phyloP scores from a whole-genome alignment of 768 basidiomycete species.

The Leccinum subtestaceum region DNA sequence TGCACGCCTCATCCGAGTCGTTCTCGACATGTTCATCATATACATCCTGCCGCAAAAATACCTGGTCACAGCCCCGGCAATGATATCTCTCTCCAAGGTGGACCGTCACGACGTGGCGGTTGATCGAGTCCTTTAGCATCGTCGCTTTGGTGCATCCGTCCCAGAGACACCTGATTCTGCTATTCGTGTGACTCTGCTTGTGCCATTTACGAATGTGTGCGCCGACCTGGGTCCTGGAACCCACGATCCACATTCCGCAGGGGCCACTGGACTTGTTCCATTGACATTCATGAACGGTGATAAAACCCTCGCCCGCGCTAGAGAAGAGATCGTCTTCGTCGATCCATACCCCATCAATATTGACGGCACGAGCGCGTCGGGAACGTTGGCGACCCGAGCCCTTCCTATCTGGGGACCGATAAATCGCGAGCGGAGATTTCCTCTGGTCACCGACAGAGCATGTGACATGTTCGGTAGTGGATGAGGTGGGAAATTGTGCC shows the following conservation, averaged over 20 bases:
- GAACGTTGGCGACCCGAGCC: neutral
- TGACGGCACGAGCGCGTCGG: neutral
- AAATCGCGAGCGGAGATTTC: neutral
- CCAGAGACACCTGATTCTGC: neutral
- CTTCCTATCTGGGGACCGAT: neutral
- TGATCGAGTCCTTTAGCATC: neutral
- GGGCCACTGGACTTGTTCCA: slow-evolving; percentile 1
- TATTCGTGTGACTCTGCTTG: neutral
- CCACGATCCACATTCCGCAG: slow-evolving; percentile 7
- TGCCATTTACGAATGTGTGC: slow-evolving; percentile 6
- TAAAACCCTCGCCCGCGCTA: neutral
- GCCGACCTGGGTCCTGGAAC: neutral
- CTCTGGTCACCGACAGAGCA: neutral
- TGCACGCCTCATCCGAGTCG: neutral
- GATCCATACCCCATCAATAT: neutral
- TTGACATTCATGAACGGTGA: slow-evolving; percentile 3
- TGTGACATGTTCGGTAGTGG: neutral
- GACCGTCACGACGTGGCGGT: slow-evolving; percentile 2
- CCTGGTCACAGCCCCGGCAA: neutral
- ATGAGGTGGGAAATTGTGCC: neutral
- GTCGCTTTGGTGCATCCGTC: neutral
- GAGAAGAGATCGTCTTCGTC: slow-evolving; percentile 3
- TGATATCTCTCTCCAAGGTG: slow-evolving; percentile 1
- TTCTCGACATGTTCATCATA: neutral
- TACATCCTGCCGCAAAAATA: slow-evolving; percentile 5